These are phyloP conservation scores for Metschnikowia santaceciliae DNA, from an alignment of 805 yeast genomes.

Conservation along the genomic window DNA sequence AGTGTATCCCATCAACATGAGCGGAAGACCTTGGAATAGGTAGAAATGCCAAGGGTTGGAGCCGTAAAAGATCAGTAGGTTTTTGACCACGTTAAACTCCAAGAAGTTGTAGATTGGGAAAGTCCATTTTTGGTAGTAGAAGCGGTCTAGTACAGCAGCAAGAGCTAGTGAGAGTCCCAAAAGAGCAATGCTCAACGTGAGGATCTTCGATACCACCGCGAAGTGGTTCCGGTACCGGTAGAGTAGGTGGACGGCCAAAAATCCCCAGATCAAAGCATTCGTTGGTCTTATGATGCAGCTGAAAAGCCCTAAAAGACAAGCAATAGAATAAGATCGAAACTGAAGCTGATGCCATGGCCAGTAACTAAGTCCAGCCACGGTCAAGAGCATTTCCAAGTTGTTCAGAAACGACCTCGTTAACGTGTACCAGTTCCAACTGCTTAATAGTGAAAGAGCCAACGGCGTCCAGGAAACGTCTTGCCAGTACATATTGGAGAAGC, in stretches of 20 bases:
- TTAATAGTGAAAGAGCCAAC: conserved; percentile 49
- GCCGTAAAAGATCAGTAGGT: conserved; percentile 82
- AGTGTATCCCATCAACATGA: conserved; percentile 59
- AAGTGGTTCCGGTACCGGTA: conserved; percentile 1
- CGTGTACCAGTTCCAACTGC: conserved; percentile 80
- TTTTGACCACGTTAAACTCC: conserved; percentile 71
- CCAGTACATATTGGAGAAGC: conserved; percentile 40
- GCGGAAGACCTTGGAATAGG: conserved; percentile 75
- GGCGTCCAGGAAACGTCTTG: conserved; percentile 38
- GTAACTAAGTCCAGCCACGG: conserved; percentile 58
- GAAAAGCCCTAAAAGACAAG: conserved; percentile 52
- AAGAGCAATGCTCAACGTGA: conserved; percentile 18
- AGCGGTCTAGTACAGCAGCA: conserved; percentile 41
- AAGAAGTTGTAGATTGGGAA: conserved; percentile 69
- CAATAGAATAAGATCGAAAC: conserved; percentile 21
- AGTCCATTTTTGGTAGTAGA: conserved; percentile 52
- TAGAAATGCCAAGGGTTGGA: conserved; percentile 82
- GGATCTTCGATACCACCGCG: conserved; percentile 25
- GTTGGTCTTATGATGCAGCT: conserved; percentile 82
- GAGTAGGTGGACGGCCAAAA: conserved; percentile 44
- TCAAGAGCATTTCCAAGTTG: conserved; percentile 69
- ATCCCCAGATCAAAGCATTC: conserved; percentile 71
- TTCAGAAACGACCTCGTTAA: conserved; percentile 84
- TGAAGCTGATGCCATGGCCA: conserved; percentile 60
- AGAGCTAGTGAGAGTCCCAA: not conserved